A percentile compares a stretch with the other conserved stretches of the same genome.
Evolutionary conservation across 2,329 filamentous ascomycete genomes (phyloP).

Genomic region (Fusarium chlamydosporum): DNA sequence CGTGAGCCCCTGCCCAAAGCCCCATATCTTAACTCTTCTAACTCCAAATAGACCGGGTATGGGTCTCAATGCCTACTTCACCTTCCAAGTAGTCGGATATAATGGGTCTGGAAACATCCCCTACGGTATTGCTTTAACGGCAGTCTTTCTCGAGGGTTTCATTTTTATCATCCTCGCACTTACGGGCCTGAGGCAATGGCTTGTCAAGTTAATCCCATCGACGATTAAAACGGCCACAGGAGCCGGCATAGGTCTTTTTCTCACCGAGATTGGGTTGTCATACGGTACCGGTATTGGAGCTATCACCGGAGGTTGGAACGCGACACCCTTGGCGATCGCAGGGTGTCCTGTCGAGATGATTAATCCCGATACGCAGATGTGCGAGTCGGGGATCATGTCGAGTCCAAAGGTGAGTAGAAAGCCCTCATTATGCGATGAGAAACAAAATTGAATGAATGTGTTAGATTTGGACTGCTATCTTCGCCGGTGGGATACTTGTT

Average conservation of each 20-base stretch:
- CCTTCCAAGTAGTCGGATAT: constrained; percentile 75
- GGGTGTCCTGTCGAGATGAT: constrained; percentile 65
- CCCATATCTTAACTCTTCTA: constrained; percentile 58
- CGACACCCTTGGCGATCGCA: constrained; percentile 78
- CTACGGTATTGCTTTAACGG: constrained; percentile 80
- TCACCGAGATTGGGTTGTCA: constrained; percentile 77
- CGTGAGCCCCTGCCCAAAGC: constrained; percentile 15
- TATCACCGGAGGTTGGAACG: constrained; percentile 70
- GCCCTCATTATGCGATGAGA: accelerated
- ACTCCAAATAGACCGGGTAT: constrained; percentile 52
- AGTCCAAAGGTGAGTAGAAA: constrained; percentile 29
- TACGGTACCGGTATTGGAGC: constrained; percentile 83
- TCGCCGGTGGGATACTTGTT: constrained; percentile 81
- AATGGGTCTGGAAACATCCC: constrained; percentile 80
- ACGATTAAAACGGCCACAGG: constrained; percentile 87
- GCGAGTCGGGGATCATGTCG: constrained; percentile 40
- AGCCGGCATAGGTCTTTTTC: constrained; percentile 83
- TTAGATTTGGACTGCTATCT: constrained; percentile 81
- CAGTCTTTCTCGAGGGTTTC: constrained; percentile 85
- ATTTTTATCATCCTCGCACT: constrained; percentile 82
- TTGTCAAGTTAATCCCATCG: constrained; percentile 81
- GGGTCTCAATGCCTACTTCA: constrained; percentile 83
- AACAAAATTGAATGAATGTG: not conserved
- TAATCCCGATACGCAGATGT: constrained; percentile 35
- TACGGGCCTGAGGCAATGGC: constrained; percentile 85